Conservation (phyloP, 257 asterid species). For the Solanum chilense region DNA sequence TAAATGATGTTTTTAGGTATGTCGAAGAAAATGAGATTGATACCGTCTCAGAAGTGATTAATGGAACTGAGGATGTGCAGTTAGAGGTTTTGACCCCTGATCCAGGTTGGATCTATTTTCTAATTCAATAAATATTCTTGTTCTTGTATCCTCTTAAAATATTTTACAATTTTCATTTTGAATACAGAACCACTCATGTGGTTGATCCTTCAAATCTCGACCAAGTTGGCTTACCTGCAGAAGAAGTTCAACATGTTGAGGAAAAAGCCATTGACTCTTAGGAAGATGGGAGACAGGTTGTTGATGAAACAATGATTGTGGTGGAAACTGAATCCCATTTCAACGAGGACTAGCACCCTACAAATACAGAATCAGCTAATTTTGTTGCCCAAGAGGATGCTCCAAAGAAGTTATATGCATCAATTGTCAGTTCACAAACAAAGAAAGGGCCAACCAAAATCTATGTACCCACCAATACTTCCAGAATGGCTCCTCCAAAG, state of each 20-base stretch:
- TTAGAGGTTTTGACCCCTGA: conserved; percentile 24
- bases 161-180: conserved; percentile 7
- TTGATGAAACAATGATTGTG: conserved; percentile 25
- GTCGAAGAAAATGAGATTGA: conserved; percentile 52
- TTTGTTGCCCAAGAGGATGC: conserved; percentile 43
- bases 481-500: conserved; percentile 18
- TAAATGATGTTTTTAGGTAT: conserved; percentile 74
- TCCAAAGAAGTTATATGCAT: conserved; percentile 87
- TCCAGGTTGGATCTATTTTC: conserved; percentile 35
- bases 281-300: conserved; percentile 32
- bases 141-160: background rate
- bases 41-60: background rate
- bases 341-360: conserved; percentile 26
- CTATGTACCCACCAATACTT: conserved; percentile 39
- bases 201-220: conserved; percentile 25
- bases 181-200: conserved; percentile 53
- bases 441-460: conserved; percentile 45
- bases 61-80: conserved; percentile 28
- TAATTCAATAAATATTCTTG: background rate
- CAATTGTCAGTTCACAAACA: conserved; percentile 57
- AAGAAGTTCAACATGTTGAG: conserved; percentile 34
- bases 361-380: conserved; percentile 21
- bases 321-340: conserved; percentile 32
- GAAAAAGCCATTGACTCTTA: conserved; percentile 27
- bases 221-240: conserved; percentile 26